phyloP scores from a whole-genome alignment of 371 early-diverging fungal species.

The Gilbertella persicaria region DNA sequence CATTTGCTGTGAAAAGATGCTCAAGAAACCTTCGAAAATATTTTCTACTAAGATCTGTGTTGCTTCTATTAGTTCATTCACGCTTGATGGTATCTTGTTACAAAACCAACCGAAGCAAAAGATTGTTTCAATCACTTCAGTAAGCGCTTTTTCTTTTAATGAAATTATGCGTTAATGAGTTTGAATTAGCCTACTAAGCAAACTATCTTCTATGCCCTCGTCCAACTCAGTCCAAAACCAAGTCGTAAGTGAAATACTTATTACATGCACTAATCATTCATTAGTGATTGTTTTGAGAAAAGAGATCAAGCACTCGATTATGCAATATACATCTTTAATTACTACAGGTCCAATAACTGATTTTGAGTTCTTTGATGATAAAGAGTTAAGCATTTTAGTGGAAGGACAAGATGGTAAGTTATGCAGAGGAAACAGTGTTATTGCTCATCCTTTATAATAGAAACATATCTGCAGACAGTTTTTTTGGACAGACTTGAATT shows the following conservation, averaged over 20 bases:
- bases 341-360: slow-evolving; percentile 7
- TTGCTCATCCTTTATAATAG: neutral
- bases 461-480: slow-evolving; percentile 7
- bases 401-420: slow-evolving; percentile 11
- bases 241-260: slow-evolving; percentile 6
- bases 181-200: neutral
- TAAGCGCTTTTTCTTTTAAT: too few relatives aligned
- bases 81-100: slow-evolving; percentile 3
- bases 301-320: neutral
- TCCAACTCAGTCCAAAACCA: slow-evolving; percentile 6
- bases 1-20: slow-evolving; percentile 7
- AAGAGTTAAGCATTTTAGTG: slow-evolving; percentile 15
- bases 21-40: slow-evolving; percentile 16
- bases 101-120: slow-evolving; percentile 4
- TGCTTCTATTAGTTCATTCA: neutral
- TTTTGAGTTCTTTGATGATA: slow-evolving; percentile 27
- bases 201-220: slow-evolving; percentile 10
- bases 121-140: slow-evolving; percentile 5
- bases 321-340: slow-evolving; percentile 14
- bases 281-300: slow-evolving; percentile 18
- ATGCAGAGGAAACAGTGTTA: neutral
- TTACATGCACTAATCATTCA: neutral
- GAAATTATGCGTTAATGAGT: too few relatives aligned
- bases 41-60: slow-evolving; percentile 13
- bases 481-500: slow-evolving; percentile 4